These are phyloP conservation scores for Aspergillus pseudonomiae DNA, from an alignment of 2,329 filamentous ascomycete species.

Conservation along the genomic window DNA sequence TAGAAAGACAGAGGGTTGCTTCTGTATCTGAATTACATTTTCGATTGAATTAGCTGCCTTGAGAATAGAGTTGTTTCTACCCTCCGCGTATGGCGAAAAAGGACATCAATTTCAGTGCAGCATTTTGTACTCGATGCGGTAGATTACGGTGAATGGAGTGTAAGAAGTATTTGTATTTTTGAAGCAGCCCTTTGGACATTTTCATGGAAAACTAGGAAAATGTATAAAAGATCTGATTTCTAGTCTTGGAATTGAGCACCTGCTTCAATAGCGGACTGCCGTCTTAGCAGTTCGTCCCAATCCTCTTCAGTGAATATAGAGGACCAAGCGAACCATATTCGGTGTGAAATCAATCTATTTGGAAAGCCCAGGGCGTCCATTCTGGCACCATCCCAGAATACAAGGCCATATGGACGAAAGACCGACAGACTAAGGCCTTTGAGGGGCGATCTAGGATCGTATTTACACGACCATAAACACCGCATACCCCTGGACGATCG, in stretches of 20 bases:
- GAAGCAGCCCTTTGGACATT: background rate
- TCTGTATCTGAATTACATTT: background rate
- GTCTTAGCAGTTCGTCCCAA: slow-evolving; percentile 7
- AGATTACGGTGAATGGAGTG: background rate
- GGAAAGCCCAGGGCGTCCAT: background rate
- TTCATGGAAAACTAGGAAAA: background rate
- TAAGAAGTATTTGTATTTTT: background rate
- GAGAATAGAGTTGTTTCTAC: background rate
- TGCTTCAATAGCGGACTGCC: background rate
- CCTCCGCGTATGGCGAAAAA: background rate
- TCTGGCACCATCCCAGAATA: too few relatives aligned
- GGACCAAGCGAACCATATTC: slow-evolving; percentile 11
- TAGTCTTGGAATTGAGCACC: background rate
- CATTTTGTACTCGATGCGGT: background rate
- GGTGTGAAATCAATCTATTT: background rate
- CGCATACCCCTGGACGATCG: background rate
- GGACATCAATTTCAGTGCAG: background rate
- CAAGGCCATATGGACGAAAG: slow-evolving; percentile 7
- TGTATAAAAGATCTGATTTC: background rate
- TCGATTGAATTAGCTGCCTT: background rate
- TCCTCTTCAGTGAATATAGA: slow-evolving; percentile 10
- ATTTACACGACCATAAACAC: slow-evolving; percentile 4
- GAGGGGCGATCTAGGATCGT: background rate
- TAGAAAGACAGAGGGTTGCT: background rate
- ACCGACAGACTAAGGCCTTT: background rate